These are phyloP conservation scores for Cenococcum geophilum DNA, from an alignment of 495 filamentous ascomycete species.

Conservation along the genomic window DNA sequence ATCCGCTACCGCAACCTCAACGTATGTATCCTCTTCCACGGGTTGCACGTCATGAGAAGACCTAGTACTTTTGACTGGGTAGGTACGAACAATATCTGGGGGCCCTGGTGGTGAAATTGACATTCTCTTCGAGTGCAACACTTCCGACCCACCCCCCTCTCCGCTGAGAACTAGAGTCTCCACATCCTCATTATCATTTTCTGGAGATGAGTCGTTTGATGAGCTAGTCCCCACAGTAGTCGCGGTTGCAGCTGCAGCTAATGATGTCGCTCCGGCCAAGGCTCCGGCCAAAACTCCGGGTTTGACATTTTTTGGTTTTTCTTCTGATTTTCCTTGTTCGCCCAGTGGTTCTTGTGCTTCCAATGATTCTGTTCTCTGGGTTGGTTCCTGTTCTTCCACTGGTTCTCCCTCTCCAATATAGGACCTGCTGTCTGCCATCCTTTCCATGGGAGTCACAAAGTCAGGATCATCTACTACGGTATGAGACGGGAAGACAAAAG, in stretches of 20 bases:
- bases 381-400: conserved; percentile 6
- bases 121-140: conserved; percentile 24
- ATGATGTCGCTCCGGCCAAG: conserved; percentile 24
- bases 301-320: conserved; percentile 9
- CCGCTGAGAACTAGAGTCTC: conserved; percentile 12
- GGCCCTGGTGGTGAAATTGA: conserved; percentile 23
- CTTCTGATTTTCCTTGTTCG: not conserved
- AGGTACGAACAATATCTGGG: conserved; percentile 26
- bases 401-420: conserved; percentile 15
- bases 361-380: not conserved
- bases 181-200: conserved; percentile 13
- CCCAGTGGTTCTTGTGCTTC: not conserved
- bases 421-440: conserved; percentile 19
- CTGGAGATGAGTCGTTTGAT: not conserved
- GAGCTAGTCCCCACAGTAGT: conserved; percentile 15
- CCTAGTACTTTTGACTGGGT: conserved; percentile 17
- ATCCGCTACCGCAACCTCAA: no score
- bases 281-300: conserved; percentile 6
- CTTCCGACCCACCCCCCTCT: conserved; percentile 17
- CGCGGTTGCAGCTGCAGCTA: conserved; percentile 25
- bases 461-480: not conserved
- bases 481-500: conserved; percentile 13
- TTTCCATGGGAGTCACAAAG: conserved; percentile 14
- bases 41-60: conserved; percentile 1
- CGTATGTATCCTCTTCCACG: not conserved